phyloP scores from a whole-genome alignment of 495 filamentous ascomycete genomes.

The Cercophora scortea region DNA sequence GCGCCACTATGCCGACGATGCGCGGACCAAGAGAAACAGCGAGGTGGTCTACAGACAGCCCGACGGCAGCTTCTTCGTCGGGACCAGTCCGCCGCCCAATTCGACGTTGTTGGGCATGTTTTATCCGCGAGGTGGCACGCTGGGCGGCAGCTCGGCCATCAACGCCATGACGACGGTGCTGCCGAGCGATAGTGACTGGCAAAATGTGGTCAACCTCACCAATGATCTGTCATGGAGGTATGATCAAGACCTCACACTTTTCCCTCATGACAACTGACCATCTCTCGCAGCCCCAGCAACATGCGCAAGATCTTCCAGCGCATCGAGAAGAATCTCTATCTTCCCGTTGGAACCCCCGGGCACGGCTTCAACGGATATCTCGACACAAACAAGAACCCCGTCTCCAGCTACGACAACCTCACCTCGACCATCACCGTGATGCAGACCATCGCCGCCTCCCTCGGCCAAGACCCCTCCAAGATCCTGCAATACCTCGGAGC shows the following conservation, averaged over 20 bases:
- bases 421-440: conserved; percentile 28
- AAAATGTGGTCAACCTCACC: conserved; percentile 20
- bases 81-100: conserved; percentile 25
- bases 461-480: conserved; percentile 8
- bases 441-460: conserved; percentile 24
- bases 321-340: conserved; percentile 33
- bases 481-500: conserved; percentile 6
- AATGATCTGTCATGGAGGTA: conserved; percentile 30
- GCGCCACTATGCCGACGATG: conserved; percentile 30
- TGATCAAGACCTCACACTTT: neutral
- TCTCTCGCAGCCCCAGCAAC: conserved; percentile 2
- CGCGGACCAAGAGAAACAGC: conserved; percentile 24
- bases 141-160: conserved; percentile 35
- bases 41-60: conserved; percentile 26
- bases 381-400: conserved; percentile 24
- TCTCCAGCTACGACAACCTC: conserved; percentile 23
- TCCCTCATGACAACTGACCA: neutral
- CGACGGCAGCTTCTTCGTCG: conserved; percentile 34
- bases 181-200: conserved; percentile 30
- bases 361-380: conserved; percentile 36
- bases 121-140: conserved; percentile 36
- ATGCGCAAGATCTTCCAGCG: conserved; percentile 28
- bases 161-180: conserved; percentile 30
- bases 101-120: conserved; percentile 31
- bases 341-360: conserved; percentile 19